These are phyloP conservation scores for Podila epigama DNA, from an alignment of 192 early-diverging fungal genomes.

Conservation along the genomic window DNA sequence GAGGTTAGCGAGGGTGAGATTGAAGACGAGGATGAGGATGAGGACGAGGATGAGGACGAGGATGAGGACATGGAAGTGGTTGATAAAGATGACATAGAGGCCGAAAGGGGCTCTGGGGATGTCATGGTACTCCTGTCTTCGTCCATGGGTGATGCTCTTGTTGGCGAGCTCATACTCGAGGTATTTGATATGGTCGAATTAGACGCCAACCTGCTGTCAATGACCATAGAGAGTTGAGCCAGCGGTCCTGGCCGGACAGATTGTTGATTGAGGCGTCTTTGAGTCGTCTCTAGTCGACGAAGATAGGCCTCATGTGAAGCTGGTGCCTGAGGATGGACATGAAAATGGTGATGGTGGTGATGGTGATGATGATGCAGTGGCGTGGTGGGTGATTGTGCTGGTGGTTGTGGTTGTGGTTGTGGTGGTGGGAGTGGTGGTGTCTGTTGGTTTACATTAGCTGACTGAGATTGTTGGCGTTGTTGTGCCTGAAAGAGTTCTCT, in stretches of 20 bases:
- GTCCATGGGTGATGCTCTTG: no score
- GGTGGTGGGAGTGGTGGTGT: background rate
- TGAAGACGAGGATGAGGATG: background rate
- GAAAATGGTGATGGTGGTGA: background rate
- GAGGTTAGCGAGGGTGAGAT: background rate
- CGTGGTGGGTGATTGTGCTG: background rate
- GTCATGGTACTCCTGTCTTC: no score
- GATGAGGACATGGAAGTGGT: background rate
- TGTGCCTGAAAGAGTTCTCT: slow-evolving; percentile 13
- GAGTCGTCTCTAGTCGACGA: background rate
- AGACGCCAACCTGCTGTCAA: no score
- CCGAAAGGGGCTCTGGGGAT: no score
- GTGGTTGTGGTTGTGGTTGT: background rate
- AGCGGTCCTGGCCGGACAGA: background rate
- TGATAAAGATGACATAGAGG: no score
- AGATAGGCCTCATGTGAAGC: background rate
- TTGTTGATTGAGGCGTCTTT: background rate
- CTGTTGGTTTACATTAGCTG: background rate
- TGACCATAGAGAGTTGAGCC: background rate
- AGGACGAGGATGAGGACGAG: background rate
- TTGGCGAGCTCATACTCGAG: background rate
- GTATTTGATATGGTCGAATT: background rate
- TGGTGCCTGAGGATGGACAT: background rate
- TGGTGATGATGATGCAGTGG: background rate
- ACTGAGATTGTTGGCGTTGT: slow-evolving; percentile 19